Base-by-base conservation (phyloP, 352 stramenopile genomes). In the Pythium sukuiense region DNA sequence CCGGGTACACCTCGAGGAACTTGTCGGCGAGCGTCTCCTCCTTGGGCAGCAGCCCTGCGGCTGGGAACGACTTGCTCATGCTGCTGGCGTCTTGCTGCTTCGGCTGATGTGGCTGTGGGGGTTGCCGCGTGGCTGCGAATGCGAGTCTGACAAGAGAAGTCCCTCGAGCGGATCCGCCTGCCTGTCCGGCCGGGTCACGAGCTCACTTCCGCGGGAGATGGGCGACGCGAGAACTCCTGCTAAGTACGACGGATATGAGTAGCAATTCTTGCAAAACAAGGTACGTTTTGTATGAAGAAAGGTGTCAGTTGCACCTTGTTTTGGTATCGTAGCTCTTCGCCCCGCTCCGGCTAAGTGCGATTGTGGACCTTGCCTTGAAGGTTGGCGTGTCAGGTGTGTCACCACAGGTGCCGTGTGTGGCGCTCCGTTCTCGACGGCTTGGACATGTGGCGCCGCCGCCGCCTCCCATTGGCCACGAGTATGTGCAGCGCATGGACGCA, bases 21-120 rank as follows among this genome's bases (percentile, higher is more conserved):
- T 71, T 61, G 55, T 80, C 79, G 12, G 87, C 88, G 33, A 94
- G 79, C 24, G 93, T 98, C 76, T 98, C 93, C 52, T 95, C 77
- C 67, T 98, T 98, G 54, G 95, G 95, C 45, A 98, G 72, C 27
- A 93, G 74, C 18, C 74, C 79, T 5, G 81, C 70, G 3, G 80
- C 84, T 14, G 85, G 85, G 75, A 93, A 93, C 12, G 67, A 65
- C 63, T 87, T 88, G 72, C 76, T 85, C 65, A 61, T 73, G 45
- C 7, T 41, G 27, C 27, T 20, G 16, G 41, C 41, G 13, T 48
- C 41, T 5, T 62, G 27, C 18, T 54, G 29, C 52, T 5, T 9
- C 8, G 32, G 32, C 5, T 9, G 8, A 35, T 5, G 32, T 35
- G 41, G 9, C 27, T 39, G 12, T 53, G 18, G 29, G 16, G 12